phyloP scores from a whole-genome alignment of 495 filamentous ascomycete genomes.

The Penicillium arizonense region DNA sequence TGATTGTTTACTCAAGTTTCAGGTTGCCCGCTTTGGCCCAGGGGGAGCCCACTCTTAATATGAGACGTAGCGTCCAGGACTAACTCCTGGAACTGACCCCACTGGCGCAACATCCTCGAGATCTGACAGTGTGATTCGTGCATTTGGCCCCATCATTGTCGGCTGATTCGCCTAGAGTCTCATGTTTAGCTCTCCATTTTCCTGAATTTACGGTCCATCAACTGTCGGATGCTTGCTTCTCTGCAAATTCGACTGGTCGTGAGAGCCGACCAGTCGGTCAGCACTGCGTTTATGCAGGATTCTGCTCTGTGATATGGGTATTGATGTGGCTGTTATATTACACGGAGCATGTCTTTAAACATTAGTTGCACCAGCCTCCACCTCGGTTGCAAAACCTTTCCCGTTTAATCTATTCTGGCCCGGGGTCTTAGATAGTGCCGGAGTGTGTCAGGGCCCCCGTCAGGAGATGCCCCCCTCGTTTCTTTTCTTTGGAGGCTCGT shows the following conservation, averaged over 20 bases:
- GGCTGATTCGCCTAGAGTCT: slow-evolving; percentile 11
- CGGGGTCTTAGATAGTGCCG: slow-evolving; percentile 1
- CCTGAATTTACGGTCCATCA: not conserved
- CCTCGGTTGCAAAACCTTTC: not conserved
- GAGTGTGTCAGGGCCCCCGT: not conserved
- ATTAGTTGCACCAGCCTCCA: no score
- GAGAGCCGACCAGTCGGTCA: no score
- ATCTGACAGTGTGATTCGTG: slow-evolving; percentile 12
- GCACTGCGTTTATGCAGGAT: no score
- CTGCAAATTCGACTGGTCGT: no score
- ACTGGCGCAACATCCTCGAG: slow-evolving; percentile 7
- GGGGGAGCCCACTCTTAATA: slow-evolving; percentile 6
- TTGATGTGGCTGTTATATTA: no score
- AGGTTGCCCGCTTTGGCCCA: not conserved
- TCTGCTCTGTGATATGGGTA: no score
- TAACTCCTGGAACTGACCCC: slow-evolving; percentile 10
- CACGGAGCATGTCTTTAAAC: no score
- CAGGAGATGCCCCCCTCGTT: slow-evolving; percentile 1
- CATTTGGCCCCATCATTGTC: slow-evolving; percentile 5
- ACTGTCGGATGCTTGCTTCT: no score
- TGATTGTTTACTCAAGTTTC: not conserved
- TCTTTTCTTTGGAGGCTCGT: slow-evolving; percentile 24
- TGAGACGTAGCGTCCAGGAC: slow-evolving; percentile 28
- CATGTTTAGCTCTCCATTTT: not conserved
- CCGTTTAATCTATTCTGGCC: slow-evolving; percentile 13